Evolutionary conservation across 306 rosid species (phyloP), one percentile per base, ranked within the genome.

Genomic region (Biancaea sappan): DNA sequence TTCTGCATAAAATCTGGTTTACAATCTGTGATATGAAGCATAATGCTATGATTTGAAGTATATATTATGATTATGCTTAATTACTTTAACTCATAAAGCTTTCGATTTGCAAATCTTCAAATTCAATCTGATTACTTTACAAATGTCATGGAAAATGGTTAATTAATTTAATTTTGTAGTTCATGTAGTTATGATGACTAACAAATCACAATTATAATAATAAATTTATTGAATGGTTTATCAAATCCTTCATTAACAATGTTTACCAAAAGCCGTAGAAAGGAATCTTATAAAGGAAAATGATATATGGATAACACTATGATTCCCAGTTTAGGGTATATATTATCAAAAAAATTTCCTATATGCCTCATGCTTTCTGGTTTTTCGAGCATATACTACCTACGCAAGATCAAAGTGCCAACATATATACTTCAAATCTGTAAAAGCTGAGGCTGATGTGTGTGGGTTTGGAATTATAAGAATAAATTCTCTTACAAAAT

Each of bases 21-120:
- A n/a, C n/a, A n/a, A n/a, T n/a, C n/a, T n/a, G n/a, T n/a, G n/a
- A n/a, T n/a, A n/a, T n/a, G n/a, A n/a, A n/a, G n/a, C n/a, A n/a
- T n/a, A n/a, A n/a, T n/a, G n/a, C n/a, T n/a, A n/a, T n/a, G n/a
- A n/a, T n/a, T n/a, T n/a, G n/a, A n/a, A n/a, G n/a, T n/a, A n/a
- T n/a, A n/a, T n/a, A 80, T 19, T 19, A 82, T 82, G 77, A 85
- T 84, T 80, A 72, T 72, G 78, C 75, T 75, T n/a, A n/a, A n/a
- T n/a, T 75, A 63, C 81, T 72, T 77, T 52, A 64, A 40, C 76
- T 41, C 21, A 66, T 31, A 72, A 56, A 29, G 25, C 70, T 58
- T 44, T 80, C 35, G 79, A 59, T 85, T 75, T 78, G 59, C 56
- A 73, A 73, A 81, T 80, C 79, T 80, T 61, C 46, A 40, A 6